These are phyloP conservation scores for Candida endomychidarum DNA, from an alignment of 805 yeast genomes.

Conservation along the genomic window DNA sequence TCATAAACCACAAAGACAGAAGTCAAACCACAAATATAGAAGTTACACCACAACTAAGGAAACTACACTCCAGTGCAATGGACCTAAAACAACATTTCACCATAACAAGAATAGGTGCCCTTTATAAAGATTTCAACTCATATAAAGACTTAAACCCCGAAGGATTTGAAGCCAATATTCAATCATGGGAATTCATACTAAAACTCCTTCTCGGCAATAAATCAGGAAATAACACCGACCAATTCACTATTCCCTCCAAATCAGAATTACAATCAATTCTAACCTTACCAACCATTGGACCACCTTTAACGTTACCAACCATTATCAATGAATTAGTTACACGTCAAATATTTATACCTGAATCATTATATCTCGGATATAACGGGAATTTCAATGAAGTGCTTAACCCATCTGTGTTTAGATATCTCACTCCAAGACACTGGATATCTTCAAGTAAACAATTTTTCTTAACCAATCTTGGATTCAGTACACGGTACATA, in stretches of 20 bases:
- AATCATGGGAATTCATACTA: constrained; percentile 31
- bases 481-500: constrained; percentile 10
- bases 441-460: constrained; percentile 8
- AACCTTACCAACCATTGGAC: constrained; percentile 29
- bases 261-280: constrained; percentile 19
- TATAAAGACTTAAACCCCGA: constrained; percentile 37
- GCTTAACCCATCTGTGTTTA: constrained; percentile 9
- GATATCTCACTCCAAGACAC: constrained; percentile 11
- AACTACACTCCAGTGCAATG: neutral
- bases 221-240: constrained; percentile 17
- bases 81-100: constrained; percentile 6
- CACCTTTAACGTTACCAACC: constrained; percentile 27
- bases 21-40: too few relatives aligned
- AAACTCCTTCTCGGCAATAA: constrained; percentile 19
- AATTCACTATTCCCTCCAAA: constrained; percentile 16
- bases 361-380: constrained; percentile 9
- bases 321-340: constrained; percentile 27
- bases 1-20: too few relatives aligned
- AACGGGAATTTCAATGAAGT: constrained; percentile 10
- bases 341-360: constrained; percentile 21
- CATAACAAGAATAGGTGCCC: constrained; percentile 13
- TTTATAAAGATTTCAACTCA: constrained; percentile 35
- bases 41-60: too few relatives aligned
- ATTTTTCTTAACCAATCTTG: neutral
- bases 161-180: constrained; percentile 43